Percentiles rank a stretch among this genome's conserved stretches.
Conservation (phyloP, 1,139 yeast species). For the Debaryomyces subglobosus region DNA sequence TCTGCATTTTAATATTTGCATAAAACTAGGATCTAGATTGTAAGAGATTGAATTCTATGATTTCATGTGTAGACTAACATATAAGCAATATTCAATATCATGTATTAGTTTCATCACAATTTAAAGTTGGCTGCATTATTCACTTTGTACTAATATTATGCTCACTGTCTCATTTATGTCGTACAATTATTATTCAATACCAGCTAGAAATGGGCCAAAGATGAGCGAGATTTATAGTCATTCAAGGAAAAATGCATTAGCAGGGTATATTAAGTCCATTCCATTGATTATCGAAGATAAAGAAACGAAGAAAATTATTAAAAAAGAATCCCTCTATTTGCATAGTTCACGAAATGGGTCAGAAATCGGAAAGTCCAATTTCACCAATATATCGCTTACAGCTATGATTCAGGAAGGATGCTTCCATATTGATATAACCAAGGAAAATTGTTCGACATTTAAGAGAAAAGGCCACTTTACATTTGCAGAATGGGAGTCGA, state of each 20-base stretch:
- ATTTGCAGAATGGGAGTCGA: slow-evolving; percentile 10
- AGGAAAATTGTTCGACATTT: slow-evolving; percentile 5
- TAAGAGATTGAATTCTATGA: neutral
- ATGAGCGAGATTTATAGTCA: neutral
- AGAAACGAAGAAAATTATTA: slow-evolving; percentile 18
- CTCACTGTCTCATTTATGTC: neutral
- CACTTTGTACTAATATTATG: neutral
- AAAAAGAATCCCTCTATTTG: slow-evolving; percentile 19
- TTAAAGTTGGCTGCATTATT: too few relatives aligned
- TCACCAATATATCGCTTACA: slow-evolving; percentile 19
- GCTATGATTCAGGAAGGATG: slow-evolving; percentile 25
- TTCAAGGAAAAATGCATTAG: neutral
- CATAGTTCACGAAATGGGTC: slow-evolving; percentile 9
- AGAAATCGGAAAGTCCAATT: slow-evolving; percentile 13
- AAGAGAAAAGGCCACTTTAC: slow-evolving; percentile 9
- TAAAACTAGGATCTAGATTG: neutral
- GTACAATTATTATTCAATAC: neutral
- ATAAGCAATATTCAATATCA: neutral
- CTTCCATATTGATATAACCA: slow-evolving; percentile 16
- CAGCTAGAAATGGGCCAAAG: neutral
- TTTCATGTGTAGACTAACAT: neutral
- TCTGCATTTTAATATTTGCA: neutral
- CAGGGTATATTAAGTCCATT: slow-evolving; percentile 20
- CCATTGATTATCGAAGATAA: slow-evolving; percentile 27
- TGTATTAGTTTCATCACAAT: neutral